These are phyloP conservation scores for Lichtheimia corymbifera DNA, from an alignment of 371 early-diverging fungal species.

Conservation along the genomic window DNA sequence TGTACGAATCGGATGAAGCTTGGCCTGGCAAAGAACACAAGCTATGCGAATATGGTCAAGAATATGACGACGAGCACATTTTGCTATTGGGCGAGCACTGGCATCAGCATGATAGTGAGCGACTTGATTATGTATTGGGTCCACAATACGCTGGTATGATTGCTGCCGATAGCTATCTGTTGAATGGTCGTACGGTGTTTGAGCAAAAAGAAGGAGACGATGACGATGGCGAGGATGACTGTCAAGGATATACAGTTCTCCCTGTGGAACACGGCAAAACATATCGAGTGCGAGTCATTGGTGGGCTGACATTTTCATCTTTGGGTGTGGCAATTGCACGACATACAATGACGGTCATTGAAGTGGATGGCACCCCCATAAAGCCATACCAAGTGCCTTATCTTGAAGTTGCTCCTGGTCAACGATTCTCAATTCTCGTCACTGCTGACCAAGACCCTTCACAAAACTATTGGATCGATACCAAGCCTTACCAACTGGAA, in stretches of 20 bases:
- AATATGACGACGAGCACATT: constrained; percentile 45
- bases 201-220: background rate
- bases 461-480: constrained; percentile 14
- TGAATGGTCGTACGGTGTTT: constrained; percentile 42
- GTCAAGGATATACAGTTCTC: constrained; percentile 32
- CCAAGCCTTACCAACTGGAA: constrained; percentile 8
- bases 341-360: constrained; percentile 48
- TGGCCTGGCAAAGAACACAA: constrained; percentile 14
- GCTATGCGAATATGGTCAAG: constrained; percentile 32
- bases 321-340: constrained; percentile 37
- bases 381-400: constrained; percentile 12
- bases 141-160: constrained; percentile 22
- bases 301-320: constrained; percentile 29
- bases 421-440: constrained; percentile 27
- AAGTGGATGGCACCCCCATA: constrained; percentile 39
- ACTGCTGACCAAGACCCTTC: constrained; percentile 15
- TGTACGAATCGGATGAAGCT: constrained; percentile 37
- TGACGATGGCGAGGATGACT: constrained; percentile 1
- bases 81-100: constrained; percentile 49
- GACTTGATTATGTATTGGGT: constrained; percentile 26
- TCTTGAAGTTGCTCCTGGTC: constrained; percentile 24
- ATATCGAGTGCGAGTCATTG: constrained; percentile 47
- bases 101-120: constrained; percentile 27
- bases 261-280: constrained; percentile 36
- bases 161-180: constrained; percentile 39